Evolutionary conservation across 2,329 filamentous ascomycete species (phyloP).

Genomic region (Calonectria crousiana): DNA sequence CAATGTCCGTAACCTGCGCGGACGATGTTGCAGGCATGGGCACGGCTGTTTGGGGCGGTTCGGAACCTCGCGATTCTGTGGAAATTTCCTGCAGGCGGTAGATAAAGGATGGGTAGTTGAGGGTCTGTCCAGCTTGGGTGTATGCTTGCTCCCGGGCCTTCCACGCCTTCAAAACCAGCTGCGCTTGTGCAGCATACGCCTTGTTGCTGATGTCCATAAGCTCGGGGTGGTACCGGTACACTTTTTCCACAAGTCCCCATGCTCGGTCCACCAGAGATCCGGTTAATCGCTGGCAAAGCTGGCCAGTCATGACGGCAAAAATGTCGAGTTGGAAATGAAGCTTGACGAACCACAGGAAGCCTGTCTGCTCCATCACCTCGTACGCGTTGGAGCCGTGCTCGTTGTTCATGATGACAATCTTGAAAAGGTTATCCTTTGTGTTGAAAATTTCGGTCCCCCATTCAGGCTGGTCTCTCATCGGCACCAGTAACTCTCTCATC

Average conservation of each 20-base stretch:
- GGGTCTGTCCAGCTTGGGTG: constrained; percentile 49
- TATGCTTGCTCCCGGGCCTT: constrained; percentile 60
- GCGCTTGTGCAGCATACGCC: constrained; percentile 57
- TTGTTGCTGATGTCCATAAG: constrained; percentile 63
- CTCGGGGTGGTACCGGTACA: constrained; percentile 64
- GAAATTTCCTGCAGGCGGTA: constrained; percentile 57
- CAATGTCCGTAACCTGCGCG: constrained; percentile 49
- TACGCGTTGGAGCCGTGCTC: constrained; percentile 62
- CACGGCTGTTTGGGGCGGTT: constrained; percentile 40
- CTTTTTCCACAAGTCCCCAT: constrained; percentile 61
- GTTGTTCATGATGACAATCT: constrained; percentile 61
- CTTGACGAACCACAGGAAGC: constrained; percentile 68
- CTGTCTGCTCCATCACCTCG: constrained; percentile 54
- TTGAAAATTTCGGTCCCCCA: constrained; percentile 63
- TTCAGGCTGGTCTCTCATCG: constrained; percentile 60
- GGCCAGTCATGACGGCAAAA: constrained; percentile 66
- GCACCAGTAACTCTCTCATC: constrained; percentile 60
- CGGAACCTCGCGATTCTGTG: constrained; percentile 49
- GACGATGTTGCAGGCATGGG: constrained; percentile 45
- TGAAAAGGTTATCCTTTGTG: constrained; percentile 67
- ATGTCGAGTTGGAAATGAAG: constrained; percentile 68
- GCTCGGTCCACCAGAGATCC: constrained; percentile 66
- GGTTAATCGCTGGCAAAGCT: constrained; percentile 62
- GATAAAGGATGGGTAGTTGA: constrained; percentile 61
- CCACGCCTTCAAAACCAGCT: constrained; percentile 66